Evolutionary conservation across 2,329 filamentous ascomycete genomes (phyloP), one percentile per base, ranked within the genome.

Genomic region (Fusarium liriodendri): DNA sequence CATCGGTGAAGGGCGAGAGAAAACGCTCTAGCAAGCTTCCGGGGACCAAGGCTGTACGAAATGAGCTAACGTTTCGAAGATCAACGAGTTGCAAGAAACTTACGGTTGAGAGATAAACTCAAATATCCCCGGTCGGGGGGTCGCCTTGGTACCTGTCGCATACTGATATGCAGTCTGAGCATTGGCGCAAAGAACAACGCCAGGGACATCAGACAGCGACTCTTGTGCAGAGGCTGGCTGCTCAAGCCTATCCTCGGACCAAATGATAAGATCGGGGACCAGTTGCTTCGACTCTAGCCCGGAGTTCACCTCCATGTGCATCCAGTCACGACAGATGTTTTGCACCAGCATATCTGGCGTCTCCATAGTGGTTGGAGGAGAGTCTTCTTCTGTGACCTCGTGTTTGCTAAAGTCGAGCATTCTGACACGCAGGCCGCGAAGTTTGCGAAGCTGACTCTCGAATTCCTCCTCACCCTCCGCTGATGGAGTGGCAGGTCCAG

Each of bases 61-160:
- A 1, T 40, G 4, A 40, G 37, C 37, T 3, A 40, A 40, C 18
- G 37, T 6, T 11, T 16, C 16, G 14, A 6, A 6, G 2, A 6
- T 35, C 6, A 3, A 35, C 8, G 6, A 35, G 1, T 35, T 16
- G 33, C 33, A 16, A 35, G 14, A 35, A 37, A 79, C 82, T 77
- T 67, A 83, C 79, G 83, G 83, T 18, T 83, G 83, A 14, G 83
- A 82, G 14, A 84, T 79, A 29, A 83, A 84, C 55, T 84, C 83
- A 6, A 82, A 78, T 4, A 83, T 70, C 2, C 75, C 77, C 29
- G 69, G 70, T 2, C 66, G 55, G 1, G 61, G 69, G 13, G 66
- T 73, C 1, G 65, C 70, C 29, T 77, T 70, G 38, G 73, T 52
- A 1, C 71, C 76, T 27, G 58, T 77, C 22, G 67, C 70, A 25